Percentiles rank a stretch among this genome's conserved stretches.
phyloP scores from a whole-genome alignment of 2,329 filamentous ascomycete genomes.

The Hyphodiscus sp. region DNA sequence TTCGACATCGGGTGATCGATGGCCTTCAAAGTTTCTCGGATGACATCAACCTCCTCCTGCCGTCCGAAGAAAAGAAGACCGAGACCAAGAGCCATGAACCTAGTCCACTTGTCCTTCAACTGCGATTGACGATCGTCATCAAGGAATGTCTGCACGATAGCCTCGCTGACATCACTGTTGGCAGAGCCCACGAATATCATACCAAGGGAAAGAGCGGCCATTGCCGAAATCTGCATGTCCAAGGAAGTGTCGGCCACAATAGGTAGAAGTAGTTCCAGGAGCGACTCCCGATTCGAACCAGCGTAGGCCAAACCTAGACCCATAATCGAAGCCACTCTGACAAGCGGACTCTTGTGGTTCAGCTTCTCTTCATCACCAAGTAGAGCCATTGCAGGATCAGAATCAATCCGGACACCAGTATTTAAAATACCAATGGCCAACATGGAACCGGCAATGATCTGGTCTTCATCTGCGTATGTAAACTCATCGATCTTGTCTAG shows the following conservation, averaged over 20 bases:
- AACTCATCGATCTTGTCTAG: constrained; percentile 93
- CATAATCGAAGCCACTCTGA: constrained; percentile 86
- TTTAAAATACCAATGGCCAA: constrained; percentile 95
- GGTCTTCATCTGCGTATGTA: constrained; percentile 74
- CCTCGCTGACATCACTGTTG: constrained; percentile 83
- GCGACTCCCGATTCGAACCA: constrained; percentile 83
- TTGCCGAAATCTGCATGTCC: constrained; percentile 93
- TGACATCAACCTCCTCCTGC: constrained; percentile 98
- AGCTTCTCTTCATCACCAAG: constrained; percentile 76
- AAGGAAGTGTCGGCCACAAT: constrained; percentile 78
- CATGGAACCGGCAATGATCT: constrained; percentile 86
- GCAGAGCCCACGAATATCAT: constrained; percentile 90
- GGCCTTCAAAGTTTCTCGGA: constrained; percentile 91
- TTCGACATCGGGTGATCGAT: constrained; percentile 96
- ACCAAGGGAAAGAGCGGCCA: constrained; percentile 87
- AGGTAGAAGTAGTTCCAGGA: constrained; percentile 79
- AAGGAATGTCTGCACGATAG: constrained; percentile 85
- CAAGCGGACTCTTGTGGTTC: constrained; percentile 67
- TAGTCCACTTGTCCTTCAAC: constrained; percentile 96
- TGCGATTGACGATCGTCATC: constrained; percentile 88
- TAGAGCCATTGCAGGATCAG: constrained; percentile 83
- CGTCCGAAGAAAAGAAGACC: constrained; percentile 92
- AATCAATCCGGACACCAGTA: constrained; percentile 81
- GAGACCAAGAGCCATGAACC: constrained; percentile 90
- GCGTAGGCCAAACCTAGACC: constrained; percentile 92